These are phyloP conservation scores for Aspergillus spinulosporus DNA, from an alignment of 2,329 filamentous ascomycete genomes.

Conservation along the genomic window DNA sequence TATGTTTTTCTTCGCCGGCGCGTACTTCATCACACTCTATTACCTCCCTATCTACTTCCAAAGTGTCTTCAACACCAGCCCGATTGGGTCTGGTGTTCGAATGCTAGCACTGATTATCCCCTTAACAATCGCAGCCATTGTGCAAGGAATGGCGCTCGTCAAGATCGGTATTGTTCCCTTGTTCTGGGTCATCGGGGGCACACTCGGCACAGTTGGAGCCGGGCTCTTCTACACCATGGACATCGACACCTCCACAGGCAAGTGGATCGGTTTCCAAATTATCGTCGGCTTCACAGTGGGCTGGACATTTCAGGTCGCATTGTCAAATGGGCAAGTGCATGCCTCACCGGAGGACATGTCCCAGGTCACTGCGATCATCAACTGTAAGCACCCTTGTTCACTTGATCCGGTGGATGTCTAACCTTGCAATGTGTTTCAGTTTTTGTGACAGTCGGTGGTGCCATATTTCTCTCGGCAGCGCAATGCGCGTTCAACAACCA, in stretches of 20 bases:
- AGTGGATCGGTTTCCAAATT: conserved; percentile 39
- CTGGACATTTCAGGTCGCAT: conserved; percentile 24
- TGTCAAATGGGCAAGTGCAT: conserved; percentile 24
- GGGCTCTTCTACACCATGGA: conserved; percentile 36
- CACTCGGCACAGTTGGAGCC: neutral
- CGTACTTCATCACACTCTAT: conserved; percentile 21
- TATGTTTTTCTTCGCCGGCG: neutral
- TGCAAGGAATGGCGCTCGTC: conserved; percentile 28
- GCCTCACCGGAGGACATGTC: conserved; percentile 24
- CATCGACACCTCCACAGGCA: conserved; percentile 24
- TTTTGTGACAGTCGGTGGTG: conserved; percentile 35
- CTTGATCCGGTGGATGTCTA: neutral
- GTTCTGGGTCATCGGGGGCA: neutral
- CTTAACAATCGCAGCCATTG: conserved; percentile 28
- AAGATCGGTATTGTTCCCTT: neutral
- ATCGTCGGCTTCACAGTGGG: neutral
- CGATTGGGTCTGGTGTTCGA: conserved; percentile 47
- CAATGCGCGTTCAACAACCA: conserved; percentile 37
- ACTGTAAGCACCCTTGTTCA: conserved; percentile 15
- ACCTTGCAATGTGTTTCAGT: conserved; percentile 8
- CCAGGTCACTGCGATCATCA: conserved; percentile 25
- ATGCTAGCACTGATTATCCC: conserved; percentile 38
- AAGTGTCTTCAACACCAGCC: conserved; percentile 43
- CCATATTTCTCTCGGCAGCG: conserved; percentile 33
- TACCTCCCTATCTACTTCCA: conserved; percentile 51